Base-by-base conservation (phyloP, 345 rosid genomes). In the Anacardium occidentale region DNA sequence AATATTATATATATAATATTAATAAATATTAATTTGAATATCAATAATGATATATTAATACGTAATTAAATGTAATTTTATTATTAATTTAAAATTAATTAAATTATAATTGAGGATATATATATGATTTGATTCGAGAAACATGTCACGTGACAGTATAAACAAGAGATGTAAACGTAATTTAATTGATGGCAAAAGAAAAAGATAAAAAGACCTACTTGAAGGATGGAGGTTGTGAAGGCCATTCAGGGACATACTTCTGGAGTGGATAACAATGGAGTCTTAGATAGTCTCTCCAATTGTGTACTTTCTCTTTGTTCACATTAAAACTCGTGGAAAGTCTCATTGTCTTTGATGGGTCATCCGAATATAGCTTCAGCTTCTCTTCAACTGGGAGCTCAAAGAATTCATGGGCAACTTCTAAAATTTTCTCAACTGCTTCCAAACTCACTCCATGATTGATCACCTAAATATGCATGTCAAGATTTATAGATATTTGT, bases 201-300 rank as follows among this genome's bases (percentile, higher is more conserved):
- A 40, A 7, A 21, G 40, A 20, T 1, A 22, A 14, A 22, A 50
- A 22, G 62, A 52, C 79, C n/a, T 80, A 92, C 98, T 82, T 92
- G 93, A 93, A 89, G 0, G 85, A 71, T 54, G 89, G 72, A 37
- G 98, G 98, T n/a, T 77, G 82, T 3, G 93, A 82, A 62, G 98
- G 98, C 98, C 98, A 93, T 58, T 93, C 91, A 0, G 83, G 87
- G 2, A 81, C 82, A 68, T 89, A 93, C 70, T 86, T 84, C 18
- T 85, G 59, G 13, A 91, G 82, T 76, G 97, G 98, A 76, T 91
- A 68, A 64, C 94, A 93, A 79, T 89, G 90, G 73, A 89, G 90
- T 60, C 98, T 84, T 0, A 87, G 91, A 73, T 87, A 93, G 58
- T 93, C 98, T 68, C 98, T 86, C 98, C 98, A 93, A 73, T 88